Percentiles rank a stretch among this genome's conserved stretches.
Conservation (phyloP, 345 rosid genomes). For the Syzygium aromaticum region DNA sequence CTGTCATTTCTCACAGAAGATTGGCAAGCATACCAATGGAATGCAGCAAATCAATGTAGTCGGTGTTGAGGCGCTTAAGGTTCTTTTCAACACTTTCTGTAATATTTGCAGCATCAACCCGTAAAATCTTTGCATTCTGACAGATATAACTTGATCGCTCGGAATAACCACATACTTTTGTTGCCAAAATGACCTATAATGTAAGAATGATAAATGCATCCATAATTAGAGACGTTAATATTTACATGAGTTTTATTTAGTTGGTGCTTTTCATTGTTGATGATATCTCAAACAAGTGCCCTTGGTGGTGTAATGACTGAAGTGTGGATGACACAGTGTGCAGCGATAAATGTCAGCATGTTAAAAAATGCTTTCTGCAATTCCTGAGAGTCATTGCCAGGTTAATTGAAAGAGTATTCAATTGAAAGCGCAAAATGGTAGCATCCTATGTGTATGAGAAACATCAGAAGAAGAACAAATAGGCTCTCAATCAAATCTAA, state of each 20-base stretch:
- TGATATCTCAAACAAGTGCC: background rate
- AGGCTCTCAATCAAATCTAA: background rate
- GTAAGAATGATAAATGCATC: background rate
- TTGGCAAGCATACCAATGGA: constrained; percentile 54
- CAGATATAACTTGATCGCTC: constrained; percentile 49
- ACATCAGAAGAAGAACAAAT: background rate
- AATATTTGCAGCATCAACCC: constrained; percentile 83
- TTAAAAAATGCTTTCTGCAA: background rate
- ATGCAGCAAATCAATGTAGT: constrained; percentile 86
- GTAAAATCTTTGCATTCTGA: constrained; percentile 44
- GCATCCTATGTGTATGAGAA: background rate
- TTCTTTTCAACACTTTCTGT: constrained; percentile 94
- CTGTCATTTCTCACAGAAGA: background rate
- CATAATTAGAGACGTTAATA: background rate
- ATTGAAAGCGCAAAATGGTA: background rate
- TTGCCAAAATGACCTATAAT: constrained; percentile 74
- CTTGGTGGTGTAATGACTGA: background rate
- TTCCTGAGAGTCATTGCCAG: background rate
- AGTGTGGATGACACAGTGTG: background rate
- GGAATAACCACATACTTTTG: constrained; percentile 84
- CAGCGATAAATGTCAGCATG: background rate
- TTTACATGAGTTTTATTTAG: background rate
- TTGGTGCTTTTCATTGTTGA: background rate
- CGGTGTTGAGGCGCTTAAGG: constrained; percentile 82
- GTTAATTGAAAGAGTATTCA: background rate